Base-by-base conservation (phyloP, 345 rosid species). In the Cardamine occulta region DNA sequence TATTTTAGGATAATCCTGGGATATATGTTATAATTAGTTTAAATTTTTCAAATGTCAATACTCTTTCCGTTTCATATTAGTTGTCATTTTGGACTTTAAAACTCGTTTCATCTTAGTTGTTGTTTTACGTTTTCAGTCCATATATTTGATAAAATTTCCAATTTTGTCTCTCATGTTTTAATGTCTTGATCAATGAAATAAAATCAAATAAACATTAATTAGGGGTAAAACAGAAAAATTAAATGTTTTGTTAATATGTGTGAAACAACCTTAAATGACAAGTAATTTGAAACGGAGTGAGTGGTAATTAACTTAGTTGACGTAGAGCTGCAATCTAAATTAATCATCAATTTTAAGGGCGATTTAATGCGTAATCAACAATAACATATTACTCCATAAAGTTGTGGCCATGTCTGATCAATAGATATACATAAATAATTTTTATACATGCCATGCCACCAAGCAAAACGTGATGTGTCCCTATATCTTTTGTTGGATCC, bases 401-500 rank as follows among this genome's bases (percentile, higher is more conserved):
- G 80, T 44, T 48, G 39, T 65, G 65, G 65, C 59, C 60, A 70
- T 70, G 66, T 45, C 66, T 77, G 60, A 64, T 39, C 28, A n/a
- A 42, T 21, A 64, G 2, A 63, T 58, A 39, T 69, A 14, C 31
- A 63, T 63, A 40, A 35, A 64, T 64, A 65, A 39, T 32, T 44
- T 63, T 6, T 32, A 39, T 49, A 65, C 52, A 65, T 39, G 55
- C 31, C 56, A 57, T 42, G 74, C 73, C 77, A 77, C 68, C 56
- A 29, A 72, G 68, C 80, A 58, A 65, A 71, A 58, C 72, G 55
- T 71, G 73, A 58, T 66, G 49, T 62, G 68, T 72, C 76, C 24
- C 68, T 70, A 49, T 70, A 47, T 70, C 73, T 52, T 66, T 37
- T 65, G 73, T 72, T 66, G 81, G 77, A 72, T 65, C 76, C 80